Evolutionary conservation across 306 rosid species (phyloP), one percentile per base, ranked within the genome.

Genomic region (Luffa aegyptiaca): DNA sequence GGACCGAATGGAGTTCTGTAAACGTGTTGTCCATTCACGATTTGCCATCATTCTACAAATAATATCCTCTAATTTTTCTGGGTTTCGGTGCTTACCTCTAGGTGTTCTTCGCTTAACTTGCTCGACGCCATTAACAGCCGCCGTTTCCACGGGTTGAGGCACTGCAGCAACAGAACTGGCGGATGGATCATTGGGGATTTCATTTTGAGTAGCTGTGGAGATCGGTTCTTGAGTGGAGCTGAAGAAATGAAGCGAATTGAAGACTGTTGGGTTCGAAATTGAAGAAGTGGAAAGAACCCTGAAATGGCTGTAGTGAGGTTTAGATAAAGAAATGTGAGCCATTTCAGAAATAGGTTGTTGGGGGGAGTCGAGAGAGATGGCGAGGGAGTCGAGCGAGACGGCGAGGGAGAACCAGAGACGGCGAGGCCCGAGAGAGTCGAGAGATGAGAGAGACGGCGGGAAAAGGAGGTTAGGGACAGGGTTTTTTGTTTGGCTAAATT

Each of bases 11-110:
- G 97, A 90, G 80, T 94, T 88, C 75, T 91, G 97, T 35, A 95
- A 85, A 48, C 97, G 96, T 33, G 98, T 92, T 33, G 97, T 92
- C 97, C 97, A 95, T n/a, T 84, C 95, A 48, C 97, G 95, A 89
- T 84, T 95, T 4, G 89, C 82, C 93, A 94, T 89, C 97, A 92
- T 92, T 78, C 87, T 78, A 77, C 90, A 84, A 37, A 95, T 91
- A 4, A 84, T 20, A 39, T 84, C 83, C 79, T 91, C 94, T 12
- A 84, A 51, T 66, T 90, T 91, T 39, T 92, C 91, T 0, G 85
- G 83, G 81, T 69, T 78, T 53, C 66, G 90, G 81, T 17, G 66
- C 84, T 80, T 86, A 80, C 85, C 87, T 84, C 84, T 68, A 33
- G 86, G 86, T 56, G 55, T 77, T 76, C 81, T 84, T 75, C 51